Conservation (phyloP, 192 early-diverging fungal genomes). For the Backusella tarrabulga region DNA sequence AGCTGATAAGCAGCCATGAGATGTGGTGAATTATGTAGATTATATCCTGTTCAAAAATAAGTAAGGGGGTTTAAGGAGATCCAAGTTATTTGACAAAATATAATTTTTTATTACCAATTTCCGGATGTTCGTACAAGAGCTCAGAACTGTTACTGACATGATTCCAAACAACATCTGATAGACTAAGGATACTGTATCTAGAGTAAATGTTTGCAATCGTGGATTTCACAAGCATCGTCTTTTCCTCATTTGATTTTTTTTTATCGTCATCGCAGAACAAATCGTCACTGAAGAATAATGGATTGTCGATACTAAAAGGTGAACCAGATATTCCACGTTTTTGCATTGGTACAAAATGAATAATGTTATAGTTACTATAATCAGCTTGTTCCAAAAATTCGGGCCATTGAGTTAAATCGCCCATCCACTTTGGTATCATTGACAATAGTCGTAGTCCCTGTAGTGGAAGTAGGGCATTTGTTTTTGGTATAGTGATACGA, state of each 20-base stretch:
- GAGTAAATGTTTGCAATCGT: conserved; percentile 56
- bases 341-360: conserved; percentile 96
- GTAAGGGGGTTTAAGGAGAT: conserved; percentile 7
- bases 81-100: not conserved
- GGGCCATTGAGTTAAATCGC: conserved; percentile 74
- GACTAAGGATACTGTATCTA: conserved; percentile 68
- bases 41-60: conserved; percentile 73
- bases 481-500: conserved; percentile 52
- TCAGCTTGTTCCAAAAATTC: conserved; percentile 66
- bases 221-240: conserved; percentile 50
- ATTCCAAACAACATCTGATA: conserved; percentile 98
- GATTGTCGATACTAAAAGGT: conserved; percentile 96
- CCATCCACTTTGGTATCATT: conserved; percentile 95
- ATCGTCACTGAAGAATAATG: conserved; percentile 83
- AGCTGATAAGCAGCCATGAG: conserved; percentile 89
- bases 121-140: conserved; percentile 93
- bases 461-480: conserved; percentile 59
- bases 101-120: conserved; percentile 63
- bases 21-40: conserved; percentile 91
- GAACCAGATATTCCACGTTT: conserved; percentile 89
- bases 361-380: conserved; percentile 92
- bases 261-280: conserved; percentile 66
- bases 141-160: conserved; percentile 89
- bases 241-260: conserved; percentile 54
- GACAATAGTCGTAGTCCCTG: conserved; percentile 90